Evolutionary conservation across 2,329 filamentous ascomycete genomes (phyloP).

Genomic region (Teratosphaeria nubilosa): DNA sequence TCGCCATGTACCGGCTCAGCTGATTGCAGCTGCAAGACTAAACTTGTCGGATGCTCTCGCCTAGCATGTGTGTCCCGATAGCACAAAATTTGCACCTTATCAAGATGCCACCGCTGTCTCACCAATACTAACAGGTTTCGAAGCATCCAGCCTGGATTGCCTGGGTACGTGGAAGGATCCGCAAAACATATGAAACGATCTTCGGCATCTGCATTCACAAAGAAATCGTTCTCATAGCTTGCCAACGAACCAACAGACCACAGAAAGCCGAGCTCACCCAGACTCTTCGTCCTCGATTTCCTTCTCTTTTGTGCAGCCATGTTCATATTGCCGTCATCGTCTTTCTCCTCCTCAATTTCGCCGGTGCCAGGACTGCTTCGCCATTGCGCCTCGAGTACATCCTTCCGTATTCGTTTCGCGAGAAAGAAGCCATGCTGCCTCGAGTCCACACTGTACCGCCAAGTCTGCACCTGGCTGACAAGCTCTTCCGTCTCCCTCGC

Average conservation of each 20-base stretch:
- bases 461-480: conserved; percentile 76
- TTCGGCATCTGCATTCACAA: conserved; percentile 57
- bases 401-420: conserved; percentile 59
- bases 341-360: conserved; percentile 19
- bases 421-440: conserved; percentile 92
- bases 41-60: conserved; percentile 70
- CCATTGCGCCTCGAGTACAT: conserved; percentile 25
- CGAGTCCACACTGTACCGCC: conserved; percentile 70
- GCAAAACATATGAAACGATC: conserved; percentile 80
- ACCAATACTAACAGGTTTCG: conserved; percentile 81
- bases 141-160: conserved; percentile 85
- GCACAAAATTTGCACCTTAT: conserved; percentile 72
- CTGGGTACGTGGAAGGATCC: conserved; percentile 81
- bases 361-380: conserved; percentile 17
- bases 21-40: conserved; percentile 60
- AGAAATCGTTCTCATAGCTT: conserved; percentile 79
- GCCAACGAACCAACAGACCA: conserved; percentile 73
- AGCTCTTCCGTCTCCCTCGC: conserved; percentile 64
- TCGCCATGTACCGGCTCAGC: conserved; percentile 30
- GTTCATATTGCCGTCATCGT: conserved; percentile 23
- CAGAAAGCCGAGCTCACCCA: conserved; percentile 51
- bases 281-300: conserved; percentile 40
- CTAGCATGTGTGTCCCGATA: conserved; percentile 75
- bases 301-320: conserved; percentile 27
- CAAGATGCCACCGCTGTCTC: conserved; percentile 67